phyloP scores from a whole-genome alignment of 139 green algal species.

The Bryopsis sp. region DNA sequence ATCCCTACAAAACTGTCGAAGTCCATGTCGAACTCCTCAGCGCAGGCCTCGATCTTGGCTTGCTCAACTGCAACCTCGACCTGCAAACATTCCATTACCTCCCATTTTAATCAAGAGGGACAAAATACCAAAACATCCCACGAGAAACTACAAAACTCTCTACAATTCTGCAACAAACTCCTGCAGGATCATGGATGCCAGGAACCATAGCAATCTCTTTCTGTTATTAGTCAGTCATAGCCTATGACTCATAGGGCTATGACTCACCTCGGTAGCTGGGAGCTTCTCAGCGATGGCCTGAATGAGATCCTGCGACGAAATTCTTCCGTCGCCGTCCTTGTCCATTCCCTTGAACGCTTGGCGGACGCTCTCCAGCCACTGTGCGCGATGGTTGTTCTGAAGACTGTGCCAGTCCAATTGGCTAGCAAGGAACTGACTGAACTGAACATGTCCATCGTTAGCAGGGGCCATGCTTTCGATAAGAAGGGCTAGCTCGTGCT shows the following conservation, averaged over 20 bases:
- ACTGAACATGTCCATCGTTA: slow-evolving; percentile 3
- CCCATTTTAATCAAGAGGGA: too few relatives aligned
- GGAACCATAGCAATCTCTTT: too few relatives aligned
- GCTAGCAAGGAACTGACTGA: slow-evolving; percentile 43
- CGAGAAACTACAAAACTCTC: too few relatives aligned
- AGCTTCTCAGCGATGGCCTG: slow-evolving; percentile 51
- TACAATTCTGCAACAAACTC: too few relatives aligned
- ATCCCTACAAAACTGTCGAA: slow-evolving; percentile 13
- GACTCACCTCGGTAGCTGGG: slow-evolving; percentile 66
- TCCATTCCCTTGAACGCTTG: slow-evolving; percentile 62
- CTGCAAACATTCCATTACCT: not conserved
- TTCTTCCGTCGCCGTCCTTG: slow-evolving; percentile 30
- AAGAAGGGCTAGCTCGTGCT: not conserved
- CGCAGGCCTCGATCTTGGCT: slow-evolving; percentile 4
- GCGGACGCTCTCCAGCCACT: slow-evolving; percentile 59
- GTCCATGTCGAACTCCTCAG: slow-evolving; percentile 14
- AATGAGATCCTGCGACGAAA: slow-evolving; percentile 46
- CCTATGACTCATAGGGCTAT: too few relatives aligned
- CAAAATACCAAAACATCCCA: too few relatives aligned
- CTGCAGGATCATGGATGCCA: too few relatives aligned
- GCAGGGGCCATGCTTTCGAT: slow-evolving; percentile 14
- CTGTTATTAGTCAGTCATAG: too few relatives aligned
- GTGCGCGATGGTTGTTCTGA: slow-evolving; percentile 49
- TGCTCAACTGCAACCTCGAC: slow-evolving; percentile 13
- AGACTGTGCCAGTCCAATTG: slow-evolving; percentile 47